Evolutionary conservation across 169 alveolate species (phyloP), one percentile per base, ranked within the genome.

Genomic region (Miamiensis avidus): DNA sequence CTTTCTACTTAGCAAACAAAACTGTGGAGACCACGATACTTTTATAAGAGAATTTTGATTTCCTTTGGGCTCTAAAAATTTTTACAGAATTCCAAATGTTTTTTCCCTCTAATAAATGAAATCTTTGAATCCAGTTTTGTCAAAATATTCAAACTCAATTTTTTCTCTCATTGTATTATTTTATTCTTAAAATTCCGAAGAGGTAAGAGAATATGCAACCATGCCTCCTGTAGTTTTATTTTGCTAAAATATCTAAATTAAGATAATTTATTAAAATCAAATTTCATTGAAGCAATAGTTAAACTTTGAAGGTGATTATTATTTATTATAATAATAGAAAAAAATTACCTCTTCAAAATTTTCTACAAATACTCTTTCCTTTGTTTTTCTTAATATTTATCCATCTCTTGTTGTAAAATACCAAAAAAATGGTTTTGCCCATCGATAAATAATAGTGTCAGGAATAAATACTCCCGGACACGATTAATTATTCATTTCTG

Each of bases 371-470:
- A 93, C 89, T 85, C 91, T 83, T 72, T 86, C 92, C 78, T 91
- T 93, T 27, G 93, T 83, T 87, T 89, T 93, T 84, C 96, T 82
- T 79, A 91, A 74, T 26, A 93, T 89, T 69, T 90, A 77, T 0
- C 96, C 96, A 76, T 88, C 89, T 65, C 85, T 76, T 33, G 89
- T 82, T 69, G 95, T 91, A 65, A 87, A 93, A 81, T 93, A 93
- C 96, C 96, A 93, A 72, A 93, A 93, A 78, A 89, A 93, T 31
- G 96, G 96, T 75, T 93, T 31, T n/a, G 94, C 93, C 84, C 93
- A 91, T 64, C 94, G 81, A 81, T 91, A 93, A 6, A 93, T 91
- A 0, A 93, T 88, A 32, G 96, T 93, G 65, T 93, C 95, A 29
- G 95, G 94, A 16, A 93, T 82, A 25, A 89, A 85, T 1, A 93